Conservation (phyloP, 2,329 filamentous ascomycete genomes). For the Clonostachys rhizophaga region DNA sequence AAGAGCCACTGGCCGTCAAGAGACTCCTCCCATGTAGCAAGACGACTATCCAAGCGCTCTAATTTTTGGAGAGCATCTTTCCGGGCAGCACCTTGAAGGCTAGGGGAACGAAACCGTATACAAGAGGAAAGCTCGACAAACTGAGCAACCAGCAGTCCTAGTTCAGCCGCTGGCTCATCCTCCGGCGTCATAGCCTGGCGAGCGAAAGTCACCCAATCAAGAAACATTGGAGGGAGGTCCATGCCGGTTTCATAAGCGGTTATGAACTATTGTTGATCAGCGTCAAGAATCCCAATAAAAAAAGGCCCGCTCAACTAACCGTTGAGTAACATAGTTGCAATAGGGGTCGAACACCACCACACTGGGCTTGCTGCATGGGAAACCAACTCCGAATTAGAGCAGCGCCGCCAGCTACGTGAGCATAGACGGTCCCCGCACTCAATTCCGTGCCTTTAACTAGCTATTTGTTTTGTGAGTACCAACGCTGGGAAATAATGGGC, state of each 20-base stretch:
- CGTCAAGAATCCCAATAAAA: too few species aligned
- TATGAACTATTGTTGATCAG: conserved; percentile 28
- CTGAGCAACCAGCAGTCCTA: conserved; percentile 32
- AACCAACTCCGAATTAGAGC: conserved; percentile 47
- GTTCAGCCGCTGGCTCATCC: conserved; percentile 32
- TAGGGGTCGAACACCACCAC: conserved; percentile 44
- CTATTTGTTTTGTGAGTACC: conserved; percentile 16
- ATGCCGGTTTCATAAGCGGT: conserved; percentile 32
- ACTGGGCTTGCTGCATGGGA: conserved; percentile 26
- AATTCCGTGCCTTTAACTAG: conserved; percentile 33
- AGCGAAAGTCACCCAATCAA: conserved; percentile 35
- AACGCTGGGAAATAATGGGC: conserved; percentile 1
- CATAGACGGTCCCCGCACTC: conserved; percentile 45
- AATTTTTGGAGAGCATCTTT: too few species aligned
- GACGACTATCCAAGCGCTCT: conserved; percentile 23
- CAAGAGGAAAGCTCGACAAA: conserved; percentile 32
- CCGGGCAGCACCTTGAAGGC: too few species aligned
- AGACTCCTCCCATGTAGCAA: conserved; percentile 30
- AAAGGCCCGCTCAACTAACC: conserved; percentile 23
- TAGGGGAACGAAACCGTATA: conserved; percentile 21
- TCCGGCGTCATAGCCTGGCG: conserved; percentile 22
- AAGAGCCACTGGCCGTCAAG: conserved; percentile 30
- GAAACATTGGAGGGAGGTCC: conserved; percentile 31
- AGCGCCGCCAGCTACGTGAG: conserved; percentile 55
- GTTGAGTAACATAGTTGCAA: conserved; percentile 53